These are phyloP conservation scores for Apophysomyces trapeziformis DNA, from an alignment of 371 early-diverging fungal species.

Conservation along the genomic window DNA sequence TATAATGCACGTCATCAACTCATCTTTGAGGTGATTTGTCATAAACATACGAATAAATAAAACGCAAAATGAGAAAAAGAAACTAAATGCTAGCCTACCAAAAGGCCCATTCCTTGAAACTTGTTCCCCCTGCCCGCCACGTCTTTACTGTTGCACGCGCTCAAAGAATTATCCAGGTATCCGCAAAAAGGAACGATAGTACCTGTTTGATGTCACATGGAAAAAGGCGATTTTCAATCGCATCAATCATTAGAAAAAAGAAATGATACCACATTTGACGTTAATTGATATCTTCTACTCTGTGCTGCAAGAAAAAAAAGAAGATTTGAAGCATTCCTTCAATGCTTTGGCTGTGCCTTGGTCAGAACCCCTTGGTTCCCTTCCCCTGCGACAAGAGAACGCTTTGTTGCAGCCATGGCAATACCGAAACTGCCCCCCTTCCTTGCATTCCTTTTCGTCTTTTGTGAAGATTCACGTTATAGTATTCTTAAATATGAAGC, in stretches of 20 bases:
- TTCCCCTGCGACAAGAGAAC: conserved; percentile 7
- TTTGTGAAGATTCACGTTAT: neutral
- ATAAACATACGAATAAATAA: neutral
- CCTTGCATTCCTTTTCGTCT: neutral
- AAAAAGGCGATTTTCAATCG: too few species aligned
- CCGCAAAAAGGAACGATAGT: neutral
- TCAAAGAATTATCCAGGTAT: neutral
- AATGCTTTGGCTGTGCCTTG: neutral
- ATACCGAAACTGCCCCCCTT: neutral
- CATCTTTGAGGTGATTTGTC: neutral
- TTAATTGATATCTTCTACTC: neutral
- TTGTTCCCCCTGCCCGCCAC: conserved; percentile 6
- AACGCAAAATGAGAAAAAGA: neutral
- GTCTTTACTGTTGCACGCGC: neutral
- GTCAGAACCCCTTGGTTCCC: neutral
- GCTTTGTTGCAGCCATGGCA: neutral
- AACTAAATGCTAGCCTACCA: neutral
- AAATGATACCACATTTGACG: neutral
- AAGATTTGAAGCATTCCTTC: conserved; percentile 1
- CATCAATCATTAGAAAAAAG: too few species aligned
- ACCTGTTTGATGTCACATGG: neutral
- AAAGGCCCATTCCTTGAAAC: neutral
- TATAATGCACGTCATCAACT: conserved; percentile 6
- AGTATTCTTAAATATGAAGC: too few species aligned
- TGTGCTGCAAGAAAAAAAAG: neutral